Conservation (phyloP, 768 basidiomycete species). For the Auricularia cornea region DNA sequence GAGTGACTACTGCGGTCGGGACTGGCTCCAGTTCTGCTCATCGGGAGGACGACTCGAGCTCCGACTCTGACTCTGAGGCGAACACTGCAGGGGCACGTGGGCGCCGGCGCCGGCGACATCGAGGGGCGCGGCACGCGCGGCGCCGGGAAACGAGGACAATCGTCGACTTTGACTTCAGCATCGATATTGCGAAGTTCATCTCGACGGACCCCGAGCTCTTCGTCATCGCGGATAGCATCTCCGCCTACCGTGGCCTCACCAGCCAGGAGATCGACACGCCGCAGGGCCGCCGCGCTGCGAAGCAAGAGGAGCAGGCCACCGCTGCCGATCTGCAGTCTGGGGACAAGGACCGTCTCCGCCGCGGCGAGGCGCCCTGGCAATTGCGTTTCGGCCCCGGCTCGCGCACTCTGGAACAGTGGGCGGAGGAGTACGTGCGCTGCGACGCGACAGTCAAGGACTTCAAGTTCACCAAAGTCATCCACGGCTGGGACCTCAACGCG, state of each 20-base stretch:
- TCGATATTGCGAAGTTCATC: conserved; percentile 42
- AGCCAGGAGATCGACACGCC: conserved; percentile 43
- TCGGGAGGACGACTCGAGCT: background rate
- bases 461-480: conserved; percentile 43
- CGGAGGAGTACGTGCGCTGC: conserved; percentile 72
- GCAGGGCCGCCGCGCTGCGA: conserved; percentile 16
- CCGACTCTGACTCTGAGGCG: conserved; percentile 37
- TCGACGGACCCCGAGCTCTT: conserved; percentile 38
- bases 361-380: conserved; percentile 26
- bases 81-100: background rate
- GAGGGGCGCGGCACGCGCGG: conserved; percentile 27
- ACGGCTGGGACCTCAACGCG: conserved; percentile 47
- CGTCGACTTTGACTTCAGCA: conserved; percentile 61
- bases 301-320: conserved; percentile 24
- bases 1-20: background rate
- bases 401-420: conserved; percentile 66
- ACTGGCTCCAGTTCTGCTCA: background rate
- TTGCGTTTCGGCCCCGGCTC: conserved; percentile 37
- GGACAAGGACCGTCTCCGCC: conserved; percentile 38
- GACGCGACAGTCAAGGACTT: conserved; percentile 71
- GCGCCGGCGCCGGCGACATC: conserved; percentile 16
- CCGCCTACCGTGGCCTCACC: conserved; percentile 59
- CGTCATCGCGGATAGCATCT: conserved; percentile 54
- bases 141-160: conserved; percentile 54
- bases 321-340: conserved; percentile 40